Conservation (phyloP, 371 early-diverging fungal genomes). For the Choanephora cucurbitarum region DNA sequence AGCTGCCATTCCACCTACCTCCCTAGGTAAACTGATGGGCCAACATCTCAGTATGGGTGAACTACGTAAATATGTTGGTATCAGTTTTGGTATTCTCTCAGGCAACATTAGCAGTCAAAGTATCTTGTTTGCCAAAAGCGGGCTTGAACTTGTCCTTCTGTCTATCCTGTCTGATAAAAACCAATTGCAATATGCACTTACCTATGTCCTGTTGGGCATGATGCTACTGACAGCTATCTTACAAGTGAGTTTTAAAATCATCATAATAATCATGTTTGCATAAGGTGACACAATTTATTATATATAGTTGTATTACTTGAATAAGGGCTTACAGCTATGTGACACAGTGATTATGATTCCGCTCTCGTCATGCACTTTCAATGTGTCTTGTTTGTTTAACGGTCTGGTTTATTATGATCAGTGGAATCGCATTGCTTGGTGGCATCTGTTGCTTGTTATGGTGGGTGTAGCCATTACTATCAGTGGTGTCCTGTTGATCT, state of each 20-base stretch:
- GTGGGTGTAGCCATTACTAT: constrained; percentile 66
- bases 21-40: constrained; percentile 21
- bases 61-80: constrained; percentile 41
- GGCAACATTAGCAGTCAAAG: constrained; percentile 79
- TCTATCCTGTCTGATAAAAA: constrained; percentile 62
- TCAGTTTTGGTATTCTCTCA: constrained; percentile 68
- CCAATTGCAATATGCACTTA: constrained; percentile 71
- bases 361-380: constrained; percentile 76
- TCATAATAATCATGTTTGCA: background rate
- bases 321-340: constrained; percentile 73
- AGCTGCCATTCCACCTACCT: constrained; percentile 23
- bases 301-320: constrained; percentile 73
- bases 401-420: constrained; percentile 84
- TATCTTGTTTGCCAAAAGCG: constrained; percentile 80
- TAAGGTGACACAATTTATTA: constrained; percentile 5
- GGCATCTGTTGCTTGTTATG: constrained; percentile 66
- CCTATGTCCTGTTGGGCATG: constrained; percentile 70
- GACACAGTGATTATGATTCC: constrained; percentile 83
- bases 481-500: constrained; percentile 65
- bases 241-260: constrained; percentile 61
- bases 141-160: constrained; percentile 71
- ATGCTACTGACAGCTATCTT: constrained; percentile 67
- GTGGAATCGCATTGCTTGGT: constrained; percentile 63
- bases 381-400: constrained; percentile 76
- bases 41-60: constrained; percentile 30